Evolutionary conservation across 805 yeast genomes (phyloP).

Genomic region (Pichia cabralensis): DNA sequence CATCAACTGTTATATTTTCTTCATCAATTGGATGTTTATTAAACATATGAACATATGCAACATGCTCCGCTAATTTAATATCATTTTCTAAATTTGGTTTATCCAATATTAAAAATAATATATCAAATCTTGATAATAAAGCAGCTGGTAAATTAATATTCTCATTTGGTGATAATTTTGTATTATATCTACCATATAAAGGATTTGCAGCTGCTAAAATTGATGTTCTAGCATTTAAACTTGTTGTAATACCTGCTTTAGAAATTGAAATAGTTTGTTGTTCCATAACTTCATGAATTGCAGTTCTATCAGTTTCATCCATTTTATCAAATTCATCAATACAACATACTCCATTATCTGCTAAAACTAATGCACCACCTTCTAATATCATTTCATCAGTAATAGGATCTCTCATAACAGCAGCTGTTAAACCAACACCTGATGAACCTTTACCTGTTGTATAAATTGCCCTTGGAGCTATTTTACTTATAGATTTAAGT

Average conservation of each 20-base stretch:
- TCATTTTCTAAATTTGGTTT: constrained; percentile 72
- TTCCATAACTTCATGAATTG: constrained; percentile 99
- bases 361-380: constrained; percentile 95
- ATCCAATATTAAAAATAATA: constrained; percentile 79
- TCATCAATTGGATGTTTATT: constrained; percentile 74
- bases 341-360: constrained; percentile 97
- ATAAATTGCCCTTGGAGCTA: constrained; percentile 94
- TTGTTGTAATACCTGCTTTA: constrained; percentile 95
- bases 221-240: constrained; percentile 90
- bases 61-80: constrained; percentile 84
- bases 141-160: constrained; percentile 97
- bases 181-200: constrained; percentile 86
- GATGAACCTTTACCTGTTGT: constrained; percentile 99
- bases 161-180: constrained; percentile 82
- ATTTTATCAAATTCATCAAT: constrained; percentile 98
- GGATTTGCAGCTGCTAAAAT: constrained; percentile 99
- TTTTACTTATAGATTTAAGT: constrained; percentile 78
- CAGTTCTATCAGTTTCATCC: constrained; percentile 96
- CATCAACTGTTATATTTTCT: constrained; percentile 68
- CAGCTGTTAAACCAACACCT: constrained; percentile 98
- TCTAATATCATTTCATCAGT: constrained; percentile 97
- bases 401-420: constrained; percentile 98
- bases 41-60: constrained; percentile 92
- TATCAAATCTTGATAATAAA: constrained; percentile 85
- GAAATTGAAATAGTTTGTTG: constrained; percentile 97